Conservation (phyloP, 345 rosid species). For the Trapa bicornis region DNA sequence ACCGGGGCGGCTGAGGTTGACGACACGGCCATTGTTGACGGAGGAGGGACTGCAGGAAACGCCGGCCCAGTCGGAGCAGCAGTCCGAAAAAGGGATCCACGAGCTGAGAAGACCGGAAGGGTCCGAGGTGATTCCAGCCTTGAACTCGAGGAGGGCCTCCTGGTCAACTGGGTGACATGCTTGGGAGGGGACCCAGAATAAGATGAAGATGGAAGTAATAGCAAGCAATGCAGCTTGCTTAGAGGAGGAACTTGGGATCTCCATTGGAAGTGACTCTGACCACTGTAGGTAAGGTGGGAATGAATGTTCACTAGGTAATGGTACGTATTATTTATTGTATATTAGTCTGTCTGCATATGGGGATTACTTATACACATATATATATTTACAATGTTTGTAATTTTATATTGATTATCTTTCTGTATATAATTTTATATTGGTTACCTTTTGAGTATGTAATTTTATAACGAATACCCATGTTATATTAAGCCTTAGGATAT, state of each 20-base stretch:
- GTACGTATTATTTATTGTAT: background rate
- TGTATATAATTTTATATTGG: no score
- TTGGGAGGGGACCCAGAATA: background rate
- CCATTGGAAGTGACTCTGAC: background rate
- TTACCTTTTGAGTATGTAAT: no score
- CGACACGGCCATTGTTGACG: conserved; percentile 19
- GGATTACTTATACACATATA: no score
- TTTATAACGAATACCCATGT: no score
- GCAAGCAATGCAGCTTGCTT: background rate
- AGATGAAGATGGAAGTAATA: background rate
- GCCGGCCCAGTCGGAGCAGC: conserved; percentile 49
- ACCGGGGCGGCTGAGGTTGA: conserved; percentile 34
- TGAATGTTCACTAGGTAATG: background rate
- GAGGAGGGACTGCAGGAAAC: conserved; percentile 27
- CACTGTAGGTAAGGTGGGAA: background rate
- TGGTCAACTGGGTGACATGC: conserved; percentile 31
- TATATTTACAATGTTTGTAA: no score
- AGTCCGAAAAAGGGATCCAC: conserved; percentile 33
- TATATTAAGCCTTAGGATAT: no score
- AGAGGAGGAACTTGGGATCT: background rate
- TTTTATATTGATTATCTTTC: no score
- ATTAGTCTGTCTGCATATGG: background rate
- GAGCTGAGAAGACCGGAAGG: conserved; percentile 35
- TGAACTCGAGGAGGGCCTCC: conserved; percentile 42
- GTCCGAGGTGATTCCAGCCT: conserved; percentile 33